Evolutionary conservation across 2,329 filamentous ascomycete species (phyloP).

Genomic region (Penicillium thymicola): DNA sequence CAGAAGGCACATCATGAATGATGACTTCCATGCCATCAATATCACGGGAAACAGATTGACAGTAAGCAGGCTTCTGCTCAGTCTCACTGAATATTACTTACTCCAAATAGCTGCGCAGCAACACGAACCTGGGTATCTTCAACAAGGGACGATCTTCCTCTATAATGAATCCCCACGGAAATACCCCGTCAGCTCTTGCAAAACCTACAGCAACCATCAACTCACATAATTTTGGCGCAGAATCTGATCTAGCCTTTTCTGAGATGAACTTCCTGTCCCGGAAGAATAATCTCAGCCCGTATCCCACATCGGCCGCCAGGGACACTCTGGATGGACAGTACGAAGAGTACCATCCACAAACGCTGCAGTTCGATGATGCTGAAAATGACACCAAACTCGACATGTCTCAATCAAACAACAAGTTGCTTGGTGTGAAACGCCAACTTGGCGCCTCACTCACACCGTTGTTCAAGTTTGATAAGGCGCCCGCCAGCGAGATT

Average conservation of each 20-base stretch:
- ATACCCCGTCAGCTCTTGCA: conserved; percentile 8
- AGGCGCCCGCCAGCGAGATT: background rate
- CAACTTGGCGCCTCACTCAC: background rate
- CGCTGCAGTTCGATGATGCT: background rate
- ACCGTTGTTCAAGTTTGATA: background rate
- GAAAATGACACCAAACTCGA: background rate
- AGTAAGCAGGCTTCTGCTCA: conserved; percentile 34
- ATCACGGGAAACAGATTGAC: conserved; percentile 54
- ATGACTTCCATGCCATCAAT: conserved; percentile 55
- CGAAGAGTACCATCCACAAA: background rate
- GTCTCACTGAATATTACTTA: background rate
- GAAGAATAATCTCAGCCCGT: background rate
- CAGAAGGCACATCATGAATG: conserved; percentile 47
- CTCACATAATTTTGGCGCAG: background rate
- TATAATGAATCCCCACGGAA: conserved; percentile 21
- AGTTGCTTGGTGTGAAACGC: background rate
- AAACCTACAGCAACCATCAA: background rate
- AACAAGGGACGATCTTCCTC: conserved; percentile 36
- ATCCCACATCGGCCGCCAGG: background rate
- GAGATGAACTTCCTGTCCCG: conserved; percentile 22
- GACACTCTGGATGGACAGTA: background rate
- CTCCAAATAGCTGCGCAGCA: conserved; percentile 22
- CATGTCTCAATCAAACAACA: background rate
- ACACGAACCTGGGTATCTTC: conserved; percentile 33
- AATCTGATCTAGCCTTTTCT: conserved; percentile 22